Base-by-base conservation (phyloP, 2,329 filamentous ascomycete species). In the Thyridium curvatum region DNA sequence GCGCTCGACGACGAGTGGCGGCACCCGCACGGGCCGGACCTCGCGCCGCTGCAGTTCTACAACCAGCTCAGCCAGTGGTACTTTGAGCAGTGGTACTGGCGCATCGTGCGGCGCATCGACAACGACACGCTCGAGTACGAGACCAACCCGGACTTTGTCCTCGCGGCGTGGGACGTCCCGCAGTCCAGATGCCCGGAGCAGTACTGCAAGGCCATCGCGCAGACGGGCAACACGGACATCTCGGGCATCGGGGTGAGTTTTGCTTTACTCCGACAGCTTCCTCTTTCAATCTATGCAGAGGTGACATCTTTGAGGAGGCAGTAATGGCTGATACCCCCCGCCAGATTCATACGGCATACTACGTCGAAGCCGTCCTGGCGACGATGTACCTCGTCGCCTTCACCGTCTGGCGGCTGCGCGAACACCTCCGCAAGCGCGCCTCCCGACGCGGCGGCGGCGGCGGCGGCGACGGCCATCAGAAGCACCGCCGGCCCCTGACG, bases 211-310 rank as follows among this genome's bases (percentile, higher is more conserved):
- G 49, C 49, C 10, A 29, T 50, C 7, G 45, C 43, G 1, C 46
- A 42, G 13, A 45, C 44, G 6, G 45, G 43, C 18, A 49, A 52
- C 30, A 36, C 44, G 13, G 49, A 52, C 34, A n/a, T 52, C 28
- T 35, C 45, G 2, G 49, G 47, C 12, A 48, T 50, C 13, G 49
- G 48, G 10, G 42, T 52, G 18, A 32, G 37, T 14, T 10, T 41
- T 5, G 37, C 9, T 30, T 9, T 30, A 30, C 28, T 30, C 9
- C 28, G 14, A 18, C 32, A 14, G n/a, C 13, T 8, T 6, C 26
- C n/a, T 32, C 8, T 5, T 18, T 26, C 13, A 12, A 13, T 8
- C 8, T 12, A 4, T 12, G 3, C 17, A 16, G 12, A 17, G 8
- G n/a, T 8, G 15, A 26, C 12, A 35, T 30, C n/a, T n/a, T 16